Evolutionary conservation across 148 eudicot species (phyloP), one percentile per base, ranked within the genome.

Genomic region (Spergularia bocconei): DNA sequence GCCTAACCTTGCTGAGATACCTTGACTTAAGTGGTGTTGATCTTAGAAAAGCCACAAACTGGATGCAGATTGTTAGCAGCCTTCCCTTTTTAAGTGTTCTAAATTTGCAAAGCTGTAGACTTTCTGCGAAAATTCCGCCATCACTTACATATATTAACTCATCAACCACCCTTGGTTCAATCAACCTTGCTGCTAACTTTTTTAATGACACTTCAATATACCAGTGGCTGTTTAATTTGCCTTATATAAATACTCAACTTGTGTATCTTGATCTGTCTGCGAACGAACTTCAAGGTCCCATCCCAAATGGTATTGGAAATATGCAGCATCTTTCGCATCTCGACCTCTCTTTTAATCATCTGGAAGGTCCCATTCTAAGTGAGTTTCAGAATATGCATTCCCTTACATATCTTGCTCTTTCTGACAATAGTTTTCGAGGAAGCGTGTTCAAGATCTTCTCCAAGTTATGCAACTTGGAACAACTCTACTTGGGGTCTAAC

Each of bases 181-280:
- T 84, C 41, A 41, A 13, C 57, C 79, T 84, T 52, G 2, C 54
- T 4, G n/a, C 4, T 0, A 84, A 78, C 44, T 9, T 33, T 29
- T 70, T 78, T 2, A 71, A 29, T 17, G 72, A 72, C 29, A 57
- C 56, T 21, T 58, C 63, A 9, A 47, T 80, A 47, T 81, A 68
- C 29, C 50, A 36, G 7, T 78, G 82, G 79, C 23, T 84, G 68
- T 78, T 68, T 44, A 79, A 78, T 56, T 54, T 81, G 19, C 73
- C 44, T 41, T 15, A 23, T 36, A 58, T 17, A 1, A 15, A 13
- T 39, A 36, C 65, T 51, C 72, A 52, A 36, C 73, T 81, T 67
- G 63, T 13, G 12, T 5, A 80, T 65, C 62, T 84, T 25, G 69
- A 78, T 53, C 77, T 84, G 19, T 48, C 62, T n/a, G 0, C 0